phyloP scores from a whole-genome alignment of 2,329 filamentous ascomycete genomes.

The Chaetomiaceae sp. region DNA sequence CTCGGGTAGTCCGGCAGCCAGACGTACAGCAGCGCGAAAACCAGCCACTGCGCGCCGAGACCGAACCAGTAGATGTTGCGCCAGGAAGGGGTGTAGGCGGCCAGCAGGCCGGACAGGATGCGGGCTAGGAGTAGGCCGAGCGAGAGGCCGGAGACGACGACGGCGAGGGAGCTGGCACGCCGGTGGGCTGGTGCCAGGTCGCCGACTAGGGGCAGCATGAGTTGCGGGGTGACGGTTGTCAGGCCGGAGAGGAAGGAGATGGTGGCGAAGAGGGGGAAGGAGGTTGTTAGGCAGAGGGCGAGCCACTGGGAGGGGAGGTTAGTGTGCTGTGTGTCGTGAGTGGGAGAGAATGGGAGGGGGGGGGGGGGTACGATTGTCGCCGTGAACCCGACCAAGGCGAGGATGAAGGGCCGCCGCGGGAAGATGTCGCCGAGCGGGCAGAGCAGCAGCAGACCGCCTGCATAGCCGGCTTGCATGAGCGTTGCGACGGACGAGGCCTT shows the following conservation, averaged over 20 bases:
- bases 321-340: not conserved
- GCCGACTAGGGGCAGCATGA: slow-evolving; percentile 75
- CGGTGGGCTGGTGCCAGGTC: slow-evolving; percentile 66
- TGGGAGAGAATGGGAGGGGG: not conserved
- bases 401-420: slow-evolving; percentile 61
- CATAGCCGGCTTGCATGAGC: slow-evolving; percentile 73
- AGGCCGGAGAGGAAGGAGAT: slow-evolving; percentile 68
- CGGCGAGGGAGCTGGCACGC: slow-evolving; percentile 62
- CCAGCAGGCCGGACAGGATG: slow-evolving; percentile 67
- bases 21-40: slow-evolving; percentile 59
- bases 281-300: slow-evolving; percentile 61
- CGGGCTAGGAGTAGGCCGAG: slow-evolving; percentile 72
- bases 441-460: slow-evolving; percentile 63
- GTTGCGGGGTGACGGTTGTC: slow-evolving; percentile 73
- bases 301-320: slow-evolving; percentile 46
- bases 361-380: slow-evolving; percentile 52
- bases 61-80: slow-evolving; percentile 73
- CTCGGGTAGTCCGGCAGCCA: slow-evolving; percentile 78
- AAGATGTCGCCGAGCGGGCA: slow-evolving; percentile 70
- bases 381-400: slow-evolving; percentile 61
- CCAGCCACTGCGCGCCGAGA: slow-evolving; percentile 62
- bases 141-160: slow-evolving; percentile 69
- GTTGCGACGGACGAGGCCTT: slow-evolving; percentile 63
- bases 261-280: slow-evolving; percentile 58
- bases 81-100: slow-evolving; percentile 64